Evolutionary conservation across 1,139 yeast genomes (phyloP), one percentile per base, ranked within the genome.

Genomic region (Wickerhamomyces sp.): DNA sequence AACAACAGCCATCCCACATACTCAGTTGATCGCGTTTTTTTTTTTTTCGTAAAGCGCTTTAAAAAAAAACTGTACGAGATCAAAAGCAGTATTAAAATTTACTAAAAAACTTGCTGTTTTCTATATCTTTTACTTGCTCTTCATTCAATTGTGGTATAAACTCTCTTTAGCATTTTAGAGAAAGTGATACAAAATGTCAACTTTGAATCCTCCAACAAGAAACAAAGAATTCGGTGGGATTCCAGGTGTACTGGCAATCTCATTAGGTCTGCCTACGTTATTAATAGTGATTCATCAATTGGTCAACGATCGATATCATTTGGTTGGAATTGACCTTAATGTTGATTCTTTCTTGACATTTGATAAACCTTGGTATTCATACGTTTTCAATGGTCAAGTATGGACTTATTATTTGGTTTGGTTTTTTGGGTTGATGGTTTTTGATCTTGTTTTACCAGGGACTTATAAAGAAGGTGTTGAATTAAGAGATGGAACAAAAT

Each of bases 381-480:
- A 54, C 15, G 14, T 45, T 7, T 63, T 75, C 46, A 71, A 78
- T 49, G 52, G 49, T 39, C 62, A 64, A 14, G 76, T 82, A 11
- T 79, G 95, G 84, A 62, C 61, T 7, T 84, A 76, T 5, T 93
- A 91, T 62, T 52, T 78, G n/a, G 54, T 66, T 1, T 93, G 99
- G 98, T 84, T 89, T 60, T 71, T 73, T 45, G 73, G 73, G 0
- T 72, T 93, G 49, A 84, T 79, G 7, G 44, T 75, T 0, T 66
- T 88, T 38, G 97, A 89, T 62, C 61, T 76, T 14, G 56, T 82
- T 10, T 67, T 89, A 31, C 98, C 98, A 1, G 98, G 99, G 0
- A 74, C 72, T 40, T 61, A 64, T 32, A 72, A 80, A 54, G 60
- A 76, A 37, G 99, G 99, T 27, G 78, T 84, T 4, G 65, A 64